These are phyloP conservation scores for Mortierella sp. DNA, from an alignment of 371 early-diverging fungal genomes.

Conservation along the genomic window DNA sequence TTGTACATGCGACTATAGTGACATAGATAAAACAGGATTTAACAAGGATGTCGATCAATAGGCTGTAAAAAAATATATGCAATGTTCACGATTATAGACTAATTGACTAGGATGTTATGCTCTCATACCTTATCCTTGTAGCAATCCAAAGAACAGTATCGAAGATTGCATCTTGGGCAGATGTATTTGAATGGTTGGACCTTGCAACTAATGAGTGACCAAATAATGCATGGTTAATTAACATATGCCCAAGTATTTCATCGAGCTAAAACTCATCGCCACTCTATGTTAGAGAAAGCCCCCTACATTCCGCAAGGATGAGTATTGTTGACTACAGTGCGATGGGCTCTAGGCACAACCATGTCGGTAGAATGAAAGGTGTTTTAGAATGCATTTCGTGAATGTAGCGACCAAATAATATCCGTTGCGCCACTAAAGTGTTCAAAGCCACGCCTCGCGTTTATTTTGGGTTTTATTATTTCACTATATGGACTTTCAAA, in stretches of 20 bases:
- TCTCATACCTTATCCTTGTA: constrained; percentile 68
- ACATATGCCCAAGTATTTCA: background rate
- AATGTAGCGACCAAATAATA: background rate
- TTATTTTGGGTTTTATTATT: background rate
- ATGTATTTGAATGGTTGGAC: constrained; percentile 70
- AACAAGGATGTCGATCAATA: too few relatives aligned
- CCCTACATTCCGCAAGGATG: constrained; percentile 53
- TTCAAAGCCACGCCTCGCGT: background rate
- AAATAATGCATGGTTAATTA: background rate
- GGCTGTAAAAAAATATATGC: constrained; percentile 43
- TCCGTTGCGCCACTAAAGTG: background rate
- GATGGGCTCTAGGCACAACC: constrained; percentile 41
- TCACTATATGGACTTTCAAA: constrained; percentile 34
- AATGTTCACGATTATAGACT: constrained; percentile 7
- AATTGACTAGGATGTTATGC: background rate
- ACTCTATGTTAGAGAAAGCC: background rate
- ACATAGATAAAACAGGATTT: background rate
- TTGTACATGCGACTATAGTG: constrained; percentile 50
- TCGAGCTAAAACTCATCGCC: background rate
- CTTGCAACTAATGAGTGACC: constrained; percentile 63
- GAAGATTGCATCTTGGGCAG: constrained; percentile 79
- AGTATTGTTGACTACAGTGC: constrained; percentile 25
- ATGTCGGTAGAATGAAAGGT: constrained; percentile 12
- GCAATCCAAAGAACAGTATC: constrained; percentile 76
- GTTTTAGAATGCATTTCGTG: background rate